Percentiles rank a stretch among this genome's conserved stretches.
Evolutionary conservation across 2,329 filamentous ascomycete species (phyloP).

Genomic region (Lomentospora prolificans): DNA sequence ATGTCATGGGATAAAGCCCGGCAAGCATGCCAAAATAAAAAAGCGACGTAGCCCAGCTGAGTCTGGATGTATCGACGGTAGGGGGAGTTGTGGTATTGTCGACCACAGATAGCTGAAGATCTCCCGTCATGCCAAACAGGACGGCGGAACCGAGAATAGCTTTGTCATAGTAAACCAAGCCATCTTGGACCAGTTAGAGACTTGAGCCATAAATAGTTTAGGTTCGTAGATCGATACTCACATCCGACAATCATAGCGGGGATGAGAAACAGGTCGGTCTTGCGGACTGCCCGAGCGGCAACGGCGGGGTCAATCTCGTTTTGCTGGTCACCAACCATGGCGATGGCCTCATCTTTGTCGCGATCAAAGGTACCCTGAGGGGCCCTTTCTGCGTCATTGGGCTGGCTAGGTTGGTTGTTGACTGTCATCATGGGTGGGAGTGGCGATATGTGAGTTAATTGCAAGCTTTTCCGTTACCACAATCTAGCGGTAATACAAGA

Average conservation of each 20-base stretch:
- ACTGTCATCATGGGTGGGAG: background rate
- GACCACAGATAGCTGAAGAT: conserved; percentile 50
- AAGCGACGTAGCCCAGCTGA: conserved; percentile 68
- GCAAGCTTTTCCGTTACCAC: no score
- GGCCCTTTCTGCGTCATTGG: background rate
- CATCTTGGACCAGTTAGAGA: conserved; percentile 17
- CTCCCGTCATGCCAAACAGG: conserved; percentile 66
- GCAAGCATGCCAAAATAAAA: conserved; percentile 76
- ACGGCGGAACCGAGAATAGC: conserved; percentile 65
- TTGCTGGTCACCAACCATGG: conserved; percentile 47
- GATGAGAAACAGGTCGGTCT: conserved; percentile 59
- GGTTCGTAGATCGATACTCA: no score
- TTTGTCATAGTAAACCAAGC: conserved; percentile 38
- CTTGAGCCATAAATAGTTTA: background rate
- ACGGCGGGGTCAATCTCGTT: conserved; percentile 44
- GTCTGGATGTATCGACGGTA: conserved; percentile 53
- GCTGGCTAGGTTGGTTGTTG: background rate
- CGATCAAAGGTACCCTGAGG: conserved; percentile 16
- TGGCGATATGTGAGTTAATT: no score
- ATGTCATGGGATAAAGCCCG: conserved; percentile 65
- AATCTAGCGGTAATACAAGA: no score
- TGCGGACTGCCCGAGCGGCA: conserved; percentile 48
- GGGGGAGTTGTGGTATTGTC: conserved; percentile 34
- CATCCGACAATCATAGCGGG: conserved; percentile 54
- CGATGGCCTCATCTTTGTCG: conserved; percentile 43